Conservation (phyloP, 768 basidiomycete species). For the Holtermanniella nyarrowii region DNA sequence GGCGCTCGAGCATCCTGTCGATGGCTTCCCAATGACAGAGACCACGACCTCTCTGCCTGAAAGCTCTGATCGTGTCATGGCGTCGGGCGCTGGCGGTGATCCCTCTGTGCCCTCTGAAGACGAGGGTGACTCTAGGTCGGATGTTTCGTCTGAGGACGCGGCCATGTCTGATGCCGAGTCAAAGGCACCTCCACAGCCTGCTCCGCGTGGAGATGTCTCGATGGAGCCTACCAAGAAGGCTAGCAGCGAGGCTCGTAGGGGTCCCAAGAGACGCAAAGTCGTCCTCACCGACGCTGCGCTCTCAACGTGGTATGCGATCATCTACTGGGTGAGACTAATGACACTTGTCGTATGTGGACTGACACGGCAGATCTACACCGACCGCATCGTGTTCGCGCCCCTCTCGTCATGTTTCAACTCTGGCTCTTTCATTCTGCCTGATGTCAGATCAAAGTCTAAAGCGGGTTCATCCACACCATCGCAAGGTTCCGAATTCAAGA, state of each 20-base stretch:
- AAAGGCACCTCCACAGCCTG: neutral
- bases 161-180: neutral
- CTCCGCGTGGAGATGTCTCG: too few species aligned
- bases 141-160: too few species aligned
- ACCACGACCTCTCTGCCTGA: neutral
- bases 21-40: neutral
- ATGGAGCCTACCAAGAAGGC: neutral
- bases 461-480: constrained; percentile 6
- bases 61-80: neutral
- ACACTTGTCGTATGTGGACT: neutral
- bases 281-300: constrained; percentile 54
- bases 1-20: neutral
- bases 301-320: constrained; percentile 54
- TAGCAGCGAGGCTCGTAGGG: constrained; percentile 22
- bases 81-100: too few species aligned
- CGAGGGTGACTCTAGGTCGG: too few species aligned
- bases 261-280: constrained; percentile 51
- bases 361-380: constrained; percentile 21
- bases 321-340: constrained; percentile 59
- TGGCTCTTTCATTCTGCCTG: constrained; percentile 40
- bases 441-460: constrained; percentile 14
- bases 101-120: too few species aligned
- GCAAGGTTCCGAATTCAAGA: constrained; percentile 4
- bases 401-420: constrained; percentile 53
- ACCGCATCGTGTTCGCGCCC: constrained; percentile 70